These are phyloP conservation scores for Isoetes engelmannii DNA, from an alignment of 83 land plant species.

Conservation along the genomic window DNA sequence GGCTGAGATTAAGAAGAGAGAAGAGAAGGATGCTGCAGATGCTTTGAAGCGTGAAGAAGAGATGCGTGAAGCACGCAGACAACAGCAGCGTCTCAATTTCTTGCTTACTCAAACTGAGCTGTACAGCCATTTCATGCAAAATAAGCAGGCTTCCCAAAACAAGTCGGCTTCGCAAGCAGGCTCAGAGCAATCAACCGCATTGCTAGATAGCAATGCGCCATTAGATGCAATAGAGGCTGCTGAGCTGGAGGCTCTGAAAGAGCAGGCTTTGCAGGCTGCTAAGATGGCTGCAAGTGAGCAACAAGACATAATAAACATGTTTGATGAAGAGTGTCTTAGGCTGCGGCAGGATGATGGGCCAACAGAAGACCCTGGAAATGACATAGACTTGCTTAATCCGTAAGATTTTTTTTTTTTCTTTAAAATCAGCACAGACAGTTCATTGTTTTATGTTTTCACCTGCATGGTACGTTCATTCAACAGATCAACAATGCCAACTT, in stretches of 20 bases:
- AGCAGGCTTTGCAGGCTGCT: slow-evolving; percentile 76
- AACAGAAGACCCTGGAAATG: slow-evolving; percentile 33
- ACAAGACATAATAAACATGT: slow-evolving; percentile 56
- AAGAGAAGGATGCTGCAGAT: slow-evolving; percentile 97
- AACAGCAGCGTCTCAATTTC: slow-evolving; percentile 88
- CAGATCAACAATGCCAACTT: slow-evolving; percentile 94
- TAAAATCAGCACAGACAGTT: no score
- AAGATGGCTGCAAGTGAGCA: slow-evolving; percentile 69
- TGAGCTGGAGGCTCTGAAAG: slow-evolving; percentile 68
- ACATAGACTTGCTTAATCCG: slow-evolving; percentile 90
- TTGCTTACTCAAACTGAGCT: slow-evolving; percentile 91
- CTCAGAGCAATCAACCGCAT: slow-evolving; percentile 27
- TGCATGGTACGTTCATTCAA: slow-evolving; percentile 1
- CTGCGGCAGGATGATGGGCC: slow-evolving; percentile 26
- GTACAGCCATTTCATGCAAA: slow-evolving; percentile 96
- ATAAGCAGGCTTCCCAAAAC: slow-evolving; percentile 45
- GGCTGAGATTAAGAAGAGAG: slow-evolving; percentile 83
- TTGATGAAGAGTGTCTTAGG: slow-evolving; percentile 72
- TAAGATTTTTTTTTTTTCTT: slow-evolving; percentile 32
- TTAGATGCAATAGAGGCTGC: slow-evolving; percentile 60
- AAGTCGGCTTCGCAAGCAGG: slow-evolving; percentile 22
- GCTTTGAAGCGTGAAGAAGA: slow-evolving; percentile 92
- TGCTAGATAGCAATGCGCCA: slow-evolving; percentile 17
- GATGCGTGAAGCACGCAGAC: slow-evolving; percentile 84
- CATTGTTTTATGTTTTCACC: no score